A percentile compares a stretch with the other conserved stretches of the same genome.
Evolutionary conservation across 2,329 filamentous ascomycete genomes (phyloP).

Genomic region (Diaporthe citri): DNA sequence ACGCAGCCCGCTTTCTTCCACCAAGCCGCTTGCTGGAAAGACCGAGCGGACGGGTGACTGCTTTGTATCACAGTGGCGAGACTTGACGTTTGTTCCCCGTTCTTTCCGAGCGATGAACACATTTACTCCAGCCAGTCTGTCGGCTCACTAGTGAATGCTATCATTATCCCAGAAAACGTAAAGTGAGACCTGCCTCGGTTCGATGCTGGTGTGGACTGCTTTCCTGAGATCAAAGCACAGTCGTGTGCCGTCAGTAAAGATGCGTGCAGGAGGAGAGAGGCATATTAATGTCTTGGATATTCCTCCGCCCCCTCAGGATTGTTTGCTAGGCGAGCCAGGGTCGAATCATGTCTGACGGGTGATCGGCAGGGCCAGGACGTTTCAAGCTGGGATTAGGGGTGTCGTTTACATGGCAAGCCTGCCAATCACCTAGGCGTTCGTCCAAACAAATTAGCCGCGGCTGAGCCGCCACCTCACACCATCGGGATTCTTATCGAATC

Average conservation of each 20-base stretch:
- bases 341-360: constrained; percentile 9
- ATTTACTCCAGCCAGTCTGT: background rate
- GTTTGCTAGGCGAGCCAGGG: background rate
- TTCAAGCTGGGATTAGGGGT: constrained; percentile 29
- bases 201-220: background rate
- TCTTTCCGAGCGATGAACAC: background rate
- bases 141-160: background rate
- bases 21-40: constrained; percentile 6
- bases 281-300: constrained; percentile 27
- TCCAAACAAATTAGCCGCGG: constrained; percentile 27
- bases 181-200: background rate
- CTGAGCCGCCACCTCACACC: constrained; percentile 20
- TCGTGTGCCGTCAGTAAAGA: background rate
- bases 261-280: background rate
- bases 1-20: constrained; percentile 6
- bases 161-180: too few species aligned
- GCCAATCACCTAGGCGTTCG: constrained; percentile 30
- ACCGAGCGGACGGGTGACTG: background rate
- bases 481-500: constrained; percentile 31
- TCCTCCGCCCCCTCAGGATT: constrained; percentile 17
- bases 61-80: constrained; percentile 7
- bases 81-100: constrained; percentile 12
- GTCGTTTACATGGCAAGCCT: constrained; percentile 19
- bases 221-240: background rate
- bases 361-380: constrained; percentile 25